These are phyloP conservation scores for Drosera capensis DNA, from an alignment of 148 eudicot species.

Conservation along the genomic window DNA sequence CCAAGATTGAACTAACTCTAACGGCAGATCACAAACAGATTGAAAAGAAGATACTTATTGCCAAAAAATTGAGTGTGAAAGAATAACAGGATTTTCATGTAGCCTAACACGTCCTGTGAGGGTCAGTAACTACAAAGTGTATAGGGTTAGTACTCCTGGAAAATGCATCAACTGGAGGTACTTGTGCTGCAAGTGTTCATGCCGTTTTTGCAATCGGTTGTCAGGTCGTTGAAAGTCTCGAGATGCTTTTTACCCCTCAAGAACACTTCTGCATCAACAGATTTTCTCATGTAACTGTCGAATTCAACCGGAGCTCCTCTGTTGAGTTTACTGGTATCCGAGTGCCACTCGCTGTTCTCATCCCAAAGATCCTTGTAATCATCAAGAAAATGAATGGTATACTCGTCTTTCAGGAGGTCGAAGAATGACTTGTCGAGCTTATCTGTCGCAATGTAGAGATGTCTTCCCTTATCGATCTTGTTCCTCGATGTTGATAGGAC, in stretches of 20 bases:
- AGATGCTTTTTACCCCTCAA: constrained; percentile 88
- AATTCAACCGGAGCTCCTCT: constrained; percentile 70
- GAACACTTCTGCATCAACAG: constrained; percentile 86
- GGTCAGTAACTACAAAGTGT: no score
- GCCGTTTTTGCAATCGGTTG: constrained; percentile 92
- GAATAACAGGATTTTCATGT: no score
- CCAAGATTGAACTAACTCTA: no score
- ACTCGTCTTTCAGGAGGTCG: constrained; percentile 77
- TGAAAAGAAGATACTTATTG: no score
- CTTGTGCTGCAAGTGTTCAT: constrained; percentile 61
- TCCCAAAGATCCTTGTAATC: constrained; percentile 84
- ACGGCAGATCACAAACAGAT: no score
- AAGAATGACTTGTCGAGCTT: constrained; percentile 56
- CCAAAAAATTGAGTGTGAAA: no score
- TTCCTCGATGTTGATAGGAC: constrained; percentile 35
- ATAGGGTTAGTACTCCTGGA: no score
- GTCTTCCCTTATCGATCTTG: constrained; percentile 73
- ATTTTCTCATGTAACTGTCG: constrained; percentile 88
- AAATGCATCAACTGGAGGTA: constrained; percentile 14
- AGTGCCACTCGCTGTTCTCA: constrained; percentile 69
- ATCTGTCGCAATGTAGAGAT: constrained; percentile 60
- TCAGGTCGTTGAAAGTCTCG: constrained; percentile 92
- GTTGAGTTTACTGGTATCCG: constrained; percentile 63
- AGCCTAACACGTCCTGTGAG: no score
- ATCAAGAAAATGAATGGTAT: constrained; percentile 70